Evolutionary conservation across 768 basidiomycete species (phyloP).

Genomic region (Leccinellum albellum): DNA sequence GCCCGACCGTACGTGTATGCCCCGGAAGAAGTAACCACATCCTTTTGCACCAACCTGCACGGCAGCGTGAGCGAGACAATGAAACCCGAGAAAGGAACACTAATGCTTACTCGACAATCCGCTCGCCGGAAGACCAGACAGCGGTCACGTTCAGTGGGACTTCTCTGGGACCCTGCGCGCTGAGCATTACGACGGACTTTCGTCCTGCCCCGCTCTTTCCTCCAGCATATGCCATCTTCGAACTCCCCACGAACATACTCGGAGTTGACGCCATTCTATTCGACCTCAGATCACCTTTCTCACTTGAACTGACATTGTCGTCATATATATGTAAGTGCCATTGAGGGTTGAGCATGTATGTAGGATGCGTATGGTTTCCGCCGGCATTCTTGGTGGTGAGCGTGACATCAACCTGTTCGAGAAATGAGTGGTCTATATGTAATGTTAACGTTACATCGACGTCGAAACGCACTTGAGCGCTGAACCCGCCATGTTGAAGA

Average conservation of each 20-base stretch:
- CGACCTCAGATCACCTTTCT: neutral
- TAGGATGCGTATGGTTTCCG: constrained; percentile 75
- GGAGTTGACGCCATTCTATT: neutral
- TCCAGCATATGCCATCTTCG: constrained; percentile 6
- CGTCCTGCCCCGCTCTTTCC: constrained; percentile 1
- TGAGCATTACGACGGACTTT: constrained; percentile 43
- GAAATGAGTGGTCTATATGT: neutral
- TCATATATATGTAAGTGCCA: constrained; percentile 64
- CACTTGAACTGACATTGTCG: constrained; percentile 10
- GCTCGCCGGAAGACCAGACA: constrained; percentile 71
- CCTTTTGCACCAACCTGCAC: constrained; percentile 56
- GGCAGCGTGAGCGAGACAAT: neutral
- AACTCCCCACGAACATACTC: neutral
- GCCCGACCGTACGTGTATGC: constrained; percentile 80
- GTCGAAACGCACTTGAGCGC: constrained; percentile 11
- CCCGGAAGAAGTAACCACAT: constrained; percentile 70
- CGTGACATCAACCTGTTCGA: constrained; percentile 50
- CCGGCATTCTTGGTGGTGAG: constrained; percentile 75
- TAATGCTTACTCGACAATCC: constrained; percentile 66
- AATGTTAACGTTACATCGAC: neutral
- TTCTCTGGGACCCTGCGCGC: constrained; percentile 56
- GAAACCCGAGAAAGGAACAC: neutral
- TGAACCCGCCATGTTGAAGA: constrained; percentile 5
- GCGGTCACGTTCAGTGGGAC: constrained; percentile 70
- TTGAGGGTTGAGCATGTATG: constrained; percentile 90